A percentile compares a stretch with the other conserved stretches of the same genome.
phyloP scores from a whole-genome alignment of 2,329 filamentous ascomycete species.

The Onygena corvina region DNA sequence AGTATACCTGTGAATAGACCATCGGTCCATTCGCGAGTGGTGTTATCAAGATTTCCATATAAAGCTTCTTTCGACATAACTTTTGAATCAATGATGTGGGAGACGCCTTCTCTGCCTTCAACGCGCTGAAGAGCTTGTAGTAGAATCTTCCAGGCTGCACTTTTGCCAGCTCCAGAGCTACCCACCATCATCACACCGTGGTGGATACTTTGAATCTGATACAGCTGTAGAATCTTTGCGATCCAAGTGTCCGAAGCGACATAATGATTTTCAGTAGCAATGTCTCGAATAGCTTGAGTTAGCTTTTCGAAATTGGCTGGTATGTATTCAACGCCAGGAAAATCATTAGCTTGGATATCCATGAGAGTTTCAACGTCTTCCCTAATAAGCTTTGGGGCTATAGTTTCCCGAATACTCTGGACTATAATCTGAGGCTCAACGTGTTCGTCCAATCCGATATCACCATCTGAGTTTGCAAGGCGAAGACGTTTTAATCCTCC shows the following conservation, averaged over 20 bases:
- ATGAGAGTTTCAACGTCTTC: constrained; percentile 83
- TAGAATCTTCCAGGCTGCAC: constrained; percentile 83
- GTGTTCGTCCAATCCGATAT: constrained; percentile 53
- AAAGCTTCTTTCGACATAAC: constrained; percentile 99
- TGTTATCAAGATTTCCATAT: constrained; percentile 91
- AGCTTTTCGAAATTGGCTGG: constrained; percentile 74
- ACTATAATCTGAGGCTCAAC: constrained; percentile 96
- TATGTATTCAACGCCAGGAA: constrained; percentile 86
- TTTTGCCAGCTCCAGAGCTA: constrained; percentile 94
- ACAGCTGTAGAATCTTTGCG: constrained; percentile 91
- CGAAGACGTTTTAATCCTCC: constrained; percentile 86
- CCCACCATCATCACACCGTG: constrained; percentile 99
- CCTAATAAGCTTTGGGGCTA: constrained; percentile 91
- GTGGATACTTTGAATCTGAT: constrained; percentile 95
- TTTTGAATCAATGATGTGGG: constrained; percentile 96
- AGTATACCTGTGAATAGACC: constrained; percentile 96
- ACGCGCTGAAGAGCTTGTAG: constrained; percentile 83
- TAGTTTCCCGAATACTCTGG: constrained; percentile 95
- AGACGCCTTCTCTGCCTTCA: constrained; percentile 85
- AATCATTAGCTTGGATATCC: constrained; percentile 68
- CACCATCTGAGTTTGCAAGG: constrained; percentile 47
- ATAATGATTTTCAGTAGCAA: constrained; percentile 73
- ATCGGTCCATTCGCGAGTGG: constrained; percentile 97
- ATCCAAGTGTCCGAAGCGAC: constrained; percentile 93
- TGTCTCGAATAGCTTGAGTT: constrained; percentile 65